A percentile compares a stretch with the other conserved stretches of the same genome.
phyloP scores from a whole-genome alignment of 164 flowering plant genomes.

The Houttuynia cordata region DNA sequence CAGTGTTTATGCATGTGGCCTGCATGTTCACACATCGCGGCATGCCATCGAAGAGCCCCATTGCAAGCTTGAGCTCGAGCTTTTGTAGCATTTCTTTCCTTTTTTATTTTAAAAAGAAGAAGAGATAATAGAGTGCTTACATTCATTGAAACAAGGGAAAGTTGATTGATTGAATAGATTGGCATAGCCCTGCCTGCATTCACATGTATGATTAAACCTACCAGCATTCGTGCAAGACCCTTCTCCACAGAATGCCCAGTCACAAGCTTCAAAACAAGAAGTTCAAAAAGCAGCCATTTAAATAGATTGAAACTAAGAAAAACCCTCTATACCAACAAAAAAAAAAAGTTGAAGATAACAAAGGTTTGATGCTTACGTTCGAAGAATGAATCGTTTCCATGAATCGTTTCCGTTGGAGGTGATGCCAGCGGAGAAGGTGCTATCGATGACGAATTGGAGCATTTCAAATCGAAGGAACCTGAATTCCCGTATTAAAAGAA shows the following conservation, averaged over 20 bases:
- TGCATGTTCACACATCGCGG: too few relatives aligned
- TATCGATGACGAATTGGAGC: background rate
- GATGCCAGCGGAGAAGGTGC: background rate
- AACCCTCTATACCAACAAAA: too few relatives aligned
- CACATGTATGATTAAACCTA: conserved; percentile 22
- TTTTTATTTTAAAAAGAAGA: too few relatives aligned
- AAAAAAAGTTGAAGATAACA: background rate
- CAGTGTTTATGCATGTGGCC: too few relatives aligned
- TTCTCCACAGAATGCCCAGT: conserved; percentile 61
- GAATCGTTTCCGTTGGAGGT: background rate
- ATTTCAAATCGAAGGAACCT: background rate
- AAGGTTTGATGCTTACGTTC: background rate
- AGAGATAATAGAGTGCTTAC: conserved; percentile 16
- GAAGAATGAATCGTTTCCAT: background rate
- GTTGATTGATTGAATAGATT: conserved; percentile 41
- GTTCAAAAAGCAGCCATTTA: background rate
- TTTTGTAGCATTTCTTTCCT: too few relatives aligned
- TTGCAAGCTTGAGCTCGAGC: too few relatives aligned
- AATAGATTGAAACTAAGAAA: too few relatives aligned
- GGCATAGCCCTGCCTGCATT: conserved; percentile 35
- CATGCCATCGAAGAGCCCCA: too few relatives aligned
- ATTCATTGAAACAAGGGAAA: conserved; percentile 51
- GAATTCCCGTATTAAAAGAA: too few relatives aligned
- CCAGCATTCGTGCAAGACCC: conserved; percentile 31
- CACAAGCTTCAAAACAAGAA: conserved; percentile 33